Evolutionary conservation across 495 filamentous ascomycete species (phyloP), one percentile per base, ranked within the genome.

Genomic region (Xylaria flabelliformis): DNA sequence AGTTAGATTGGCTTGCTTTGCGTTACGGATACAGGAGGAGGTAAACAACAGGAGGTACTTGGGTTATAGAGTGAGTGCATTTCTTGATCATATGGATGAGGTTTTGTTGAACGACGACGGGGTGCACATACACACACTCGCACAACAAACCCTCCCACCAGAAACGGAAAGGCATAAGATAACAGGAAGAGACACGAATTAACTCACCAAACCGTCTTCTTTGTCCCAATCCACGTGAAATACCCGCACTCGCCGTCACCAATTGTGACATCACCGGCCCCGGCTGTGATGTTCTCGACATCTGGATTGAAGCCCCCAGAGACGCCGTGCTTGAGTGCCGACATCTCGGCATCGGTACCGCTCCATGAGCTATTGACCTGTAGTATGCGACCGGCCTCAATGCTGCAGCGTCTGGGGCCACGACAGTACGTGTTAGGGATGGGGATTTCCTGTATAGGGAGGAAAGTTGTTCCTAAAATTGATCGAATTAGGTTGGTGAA

Each of bases 391-490:
- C 39, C 67, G 26, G 53, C 26, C 32, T 56, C 34, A 44, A 62
- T 48, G 5, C 17, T 21, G 56, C 67, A 69, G 10, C 9, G 15
- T n/a, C 34, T 19, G 10, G 67, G 67, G 17, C 67, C 67, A 8
- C 67, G 67, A 26, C 67, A 69, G 67, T 46, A 69, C 5, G 67
- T 69, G 39, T 53, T 55, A 6, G 53, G 67, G 32, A 69, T 69
- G 26, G 67, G 67, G 32, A 50, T 24, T 9, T 69, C 67, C n/a
- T 50, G 67, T 15, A 34, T 69, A 0, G 41, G 36, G 67, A 42
- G 41, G 67, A 50, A 59, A 4, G 56, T 24, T 19, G 51, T 69
- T 29, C 66, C 51, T 56, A 13, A 13, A 21, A 17, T 69, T 69
- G 46, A 34, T 5, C n/a, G n/a, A 41, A 12, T 41, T 41, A 41